Conservation (phyloP, 805 yeast species). For the Wickerhamomyces alni region DNA sequence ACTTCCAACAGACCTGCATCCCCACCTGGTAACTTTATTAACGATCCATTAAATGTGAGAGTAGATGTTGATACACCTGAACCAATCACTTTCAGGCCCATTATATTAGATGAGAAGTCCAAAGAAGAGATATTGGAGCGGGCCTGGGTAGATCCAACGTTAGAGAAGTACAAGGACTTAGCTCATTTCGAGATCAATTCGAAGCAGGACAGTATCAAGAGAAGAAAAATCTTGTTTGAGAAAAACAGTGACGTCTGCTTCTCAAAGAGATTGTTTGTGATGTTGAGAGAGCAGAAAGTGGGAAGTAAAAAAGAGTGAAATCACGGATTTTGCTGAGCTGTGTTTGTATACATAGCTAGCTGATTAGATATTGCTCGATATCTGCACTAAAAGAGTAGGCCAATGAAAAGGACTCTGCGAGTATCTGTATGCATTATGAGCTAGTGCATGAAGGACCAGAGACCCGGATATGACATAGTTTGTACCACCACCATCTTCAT, state of each 20-base stretch:
- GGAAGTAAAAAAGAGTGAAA: background rate
- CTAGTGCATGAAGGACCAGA: no score
- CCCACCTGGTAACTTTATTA: slow-evolving; percentile 1
- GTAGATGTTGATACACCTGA: background rate
- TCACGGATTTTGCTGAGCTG: no score
- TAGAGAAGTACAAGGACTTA: slow-evolving; percentile 5
- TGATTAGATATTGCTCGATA: no score
- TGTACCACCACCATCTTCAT: no score
- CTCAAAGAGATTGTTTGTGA: slow-evolving; percentile 6
- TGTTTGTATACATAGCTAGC: no score
- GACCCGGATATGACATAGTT: no score
- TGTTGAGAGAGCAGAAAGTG: slow-evolving; percentile 7
- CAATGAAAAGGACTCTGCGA: no score
- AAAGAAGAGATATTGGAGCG: background rate
- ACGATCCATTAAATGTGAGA: background rate
- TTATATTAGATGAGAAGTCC: background rate
- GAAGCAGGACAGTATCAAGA: slow-evolving; percentile 10
- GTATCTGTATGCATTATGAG: no score
- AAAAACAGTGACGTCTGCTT: slow-evolving; percentile 4
- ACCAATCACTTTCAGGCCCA: no score
- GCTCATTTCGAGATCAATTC: slow-evolving; percentile 8
- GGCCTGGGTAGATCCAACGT: background rate
- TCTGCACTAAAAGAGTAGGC: no score
- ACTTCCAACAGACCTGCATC: slow-evolving; percentile 1
- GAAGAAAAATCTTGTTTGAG: slow-evolving; percentile 5